phyloP scores from a whole-genome alignment of 805 yeast genomes.

The Yarrowia alimentaria region DNA sequence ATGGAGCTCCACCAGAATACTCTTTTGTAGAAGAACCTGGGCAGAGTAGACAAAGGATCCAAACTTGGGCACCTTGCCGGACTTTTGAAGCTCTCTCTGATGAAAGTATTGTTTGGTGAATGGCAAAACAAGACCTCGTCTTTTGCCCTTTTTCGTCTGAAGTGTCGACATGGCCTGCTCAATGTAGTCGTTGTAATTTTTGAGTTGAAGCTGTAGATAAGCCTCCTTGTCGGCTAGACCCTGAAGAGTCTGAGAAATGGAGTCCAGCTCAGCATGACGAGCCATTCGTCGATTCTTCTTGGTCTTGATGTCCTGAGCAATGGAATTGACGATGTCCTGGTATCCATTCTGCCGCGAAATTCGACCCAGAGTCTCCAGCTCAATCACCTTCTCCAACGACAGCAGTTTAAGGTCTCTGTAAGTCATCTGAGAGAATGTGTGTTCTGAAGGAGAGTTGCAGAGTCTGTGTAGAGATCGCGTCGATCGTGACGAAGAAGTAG shows the following conservation, averaged over 20 bases:
- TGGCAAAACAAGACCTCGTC: constrained; percentile 41
- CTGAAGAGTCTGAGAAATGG: constrained; percentile 47
- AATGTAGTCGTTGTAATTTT: constrained; percentile 48
- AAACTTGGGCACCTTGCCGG: constrained; percentile 66
- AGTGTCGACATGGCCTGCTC: constrained; percentile 51
- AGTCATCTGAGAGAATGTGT: constrained; percentile 10
- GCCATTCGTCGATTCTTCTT: constrained; percentile 52
- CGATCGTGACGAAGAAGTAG: constrained; percentile 41
- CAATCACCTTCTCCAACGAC: constrained; percentile 71
- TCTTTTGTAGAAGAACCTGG: constrained; percentile 69
- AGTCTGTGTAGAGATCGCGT: constrained; percentile 33
- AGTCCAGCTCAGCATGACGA: constrained; percentile 48
- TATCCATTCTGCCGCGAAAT: constrained; percentile 67
- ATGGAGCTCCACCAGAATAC: constrained; percentile 58
- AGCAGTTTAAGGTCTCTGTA: constrained; percentile 76
- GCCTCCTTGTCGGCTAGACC: constrained; percentile 48
- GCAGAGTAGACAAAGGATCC: constrained; percentile 78
- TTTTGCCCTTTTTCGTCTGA: constrained; percentile 44
- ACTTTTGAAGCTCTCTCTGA: constrained; percentile 63
- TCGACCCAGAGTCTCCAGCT: constrained; percentile 65
- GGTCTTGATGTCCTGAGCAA: constrained; percentile 73
- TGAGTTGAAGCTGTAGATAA: constrained; percentile 45
- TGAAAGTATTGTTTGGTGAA: constrained; percentile 77
- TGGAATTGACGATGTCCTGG: constrained; percentile 76
- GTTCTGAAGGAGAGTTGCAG: constrained; percentile 17